phyloP scores from a whole-genome alignment of 2,329 filamentous ascomycete species.

The Xylaria hypoxylon region DNA sequence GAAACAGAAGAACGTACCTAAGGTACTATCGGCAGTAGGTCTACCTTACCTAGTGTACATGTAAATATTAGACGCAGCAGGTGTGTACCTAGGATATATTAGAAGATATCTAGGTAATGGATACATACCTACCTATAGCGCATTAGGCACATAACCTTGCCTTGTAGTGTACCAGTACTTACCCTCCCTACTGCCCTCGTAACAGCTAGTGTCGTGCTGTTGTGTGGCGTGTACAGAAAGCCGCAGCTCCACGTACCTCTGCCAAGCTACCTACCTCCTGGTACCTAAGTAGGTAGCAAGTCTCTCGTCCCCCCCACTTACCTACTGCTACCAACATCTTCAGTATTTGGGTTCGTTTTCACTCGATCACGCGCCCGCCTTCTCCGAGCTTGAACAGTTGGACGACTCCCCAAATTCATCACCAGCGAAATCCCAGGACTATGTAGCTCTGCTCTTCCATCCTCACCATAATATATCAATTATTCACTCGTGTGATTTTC shows the following conservation, averaged over 20 bases:
- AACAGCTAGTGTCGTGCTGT: too few species aligned
- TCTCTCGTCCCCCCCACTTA: constrained; percentile 1
- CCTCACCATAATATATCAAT: neutral
- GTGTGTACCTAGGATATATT: too few species aligned
- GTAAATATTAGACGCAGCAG: too few species aligned
- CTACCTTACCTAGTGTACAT: too few species aligned
- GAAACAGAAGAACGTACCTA: too few species aligned
- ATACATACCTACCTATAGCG: too few species aligned
- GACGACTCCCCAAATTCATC: constrained; percentile 11
- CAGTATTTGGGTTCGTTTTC: constrained; percentile 23
- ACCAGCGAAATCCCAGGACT: neutral
- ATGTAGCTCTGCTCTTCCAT: neutral
- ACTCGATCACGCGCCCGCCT: constrained; percentile 30
- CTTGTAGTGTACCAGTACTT: neutral
- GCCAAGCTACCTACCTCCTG: constrained; percentile 21
- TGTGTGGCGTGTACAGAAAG: constrained; percentile 1
- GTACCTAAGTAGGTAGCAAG: neutral
- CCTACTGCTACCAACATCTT: constrained; percentile 10
- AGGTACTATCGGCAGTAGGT: too few species aligned
- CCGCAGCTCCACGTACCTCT: constrained; percentile 16
- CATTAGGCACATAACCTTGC: too few species aligned
- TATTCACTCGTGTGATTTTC: neutral
- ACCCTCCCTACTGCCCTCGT: neutral
- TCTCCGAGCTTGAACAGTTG: neutral
- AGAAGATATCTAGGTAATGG: too few species aligned